phyloP scores from a whole-genome alignment of 2,329 filamentous ascomycete species.

The Beauveria rudraprayagi region DNA sequence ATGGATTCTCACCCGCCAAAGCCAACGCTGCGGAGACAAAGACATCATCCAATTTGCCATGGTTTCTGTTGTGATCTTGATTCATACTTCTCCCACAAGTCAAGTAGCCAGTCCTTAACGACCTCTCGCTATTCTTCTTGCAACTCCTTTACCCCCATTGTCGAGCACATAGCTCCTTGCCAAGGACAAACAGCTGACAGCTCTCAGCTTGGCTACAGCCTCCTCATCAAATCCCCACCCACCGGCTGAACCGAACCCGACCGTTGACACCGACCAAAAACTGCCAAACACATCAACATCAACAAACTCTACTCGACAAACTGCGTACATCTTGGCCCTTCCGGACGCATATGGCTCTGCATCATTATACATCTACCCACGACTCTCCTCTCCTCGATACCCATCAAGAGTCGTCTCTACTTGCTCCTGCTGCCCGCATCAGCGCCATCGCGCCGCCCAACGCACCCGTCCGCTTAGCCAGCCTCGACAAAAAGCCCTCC shows the following conservation, averaged over 20 bases:
- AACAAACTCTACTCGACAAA: not conserved
- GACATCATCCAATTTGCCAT: not conserved
- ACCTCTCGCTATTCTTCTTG: no score
- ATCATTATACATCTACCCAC: not conserved
- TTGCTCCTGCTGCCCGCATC: not conserved
- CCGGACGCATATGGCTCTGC: not conserved
- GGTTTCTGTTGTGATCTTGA: no score
- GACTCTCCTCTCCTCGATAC: not conserved
- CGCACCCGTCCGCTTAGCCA: not conserved
- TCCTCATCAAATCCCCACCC: not conserved
- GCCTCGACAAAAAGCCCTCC: not conserved
- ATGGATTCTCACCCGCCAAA: not conserved
- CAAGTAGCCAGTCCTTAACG: no score
- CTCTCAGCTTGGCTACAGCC: not conserved
- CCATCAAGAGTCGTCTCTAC: not conserved
- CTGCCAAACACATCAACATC: not conserved
- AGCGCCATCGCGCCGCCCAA: not conserved
- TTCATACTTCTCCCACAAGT: no score
- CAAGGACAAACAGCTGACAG: not conserved
- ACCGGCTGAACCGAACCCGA: constrained; percentile 5
- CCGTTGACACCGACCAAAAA: not conserved
- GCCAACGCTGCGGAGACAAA: not conserved
- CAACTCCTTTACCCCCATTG: no score
- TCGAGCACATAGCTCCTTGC: no score
- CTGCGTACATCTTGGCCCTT: not conserved